phyloP scores from a whole-genome alignment of 2,329 filamentous ascomycete genomes.

The Paradendryphiella salina region DNA sequence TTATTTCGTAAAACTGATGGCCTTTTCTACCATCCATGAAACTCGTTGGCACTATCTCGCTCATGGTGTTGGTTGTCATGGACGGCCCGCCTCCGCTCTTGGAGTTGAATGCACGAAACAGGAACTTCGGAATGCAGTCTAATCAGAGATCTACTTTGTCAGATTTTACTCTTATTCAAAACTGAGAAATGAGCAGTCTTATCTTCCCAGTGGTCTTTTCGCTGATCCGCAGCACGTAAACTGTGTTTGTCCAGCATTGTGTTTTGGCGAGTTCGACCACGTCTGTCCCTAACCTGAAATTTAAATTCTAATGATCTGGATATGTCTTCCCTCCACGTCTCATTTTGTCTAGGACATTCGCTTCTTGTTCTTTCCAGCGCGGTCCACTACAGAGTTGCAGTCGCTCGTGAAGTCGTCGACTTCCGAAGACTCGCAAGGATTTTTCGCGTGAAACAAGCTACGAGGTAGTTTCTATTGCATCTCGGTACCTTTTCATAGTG shows the following conservation, averaged over 20 bases:
- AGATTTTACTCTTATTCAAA: background rate
- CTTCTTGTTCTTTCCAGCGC: no score
- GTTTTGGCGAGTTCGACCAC: background rate
- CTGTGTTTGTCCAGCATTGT: background rate
- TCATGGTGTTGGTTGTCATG: background rate
- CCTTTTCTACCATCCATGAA: background rate
- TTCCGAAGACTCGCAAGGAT: no score
- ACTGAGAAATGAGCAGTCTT: background rate
- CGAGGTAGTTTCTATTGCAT: background rate
- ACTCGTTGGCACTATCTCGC: background rate
- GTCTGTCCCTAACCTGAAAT: background rate
- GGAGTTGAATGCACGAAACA: background rate
- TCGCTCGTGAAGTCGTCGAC: no score
- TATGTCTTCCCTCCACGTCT: no score
- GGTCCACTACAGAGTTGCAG: no score
- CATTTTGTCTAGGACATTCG: no score
- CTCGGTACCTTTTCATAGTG: background rate
- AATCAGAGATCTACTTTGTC: background rate
- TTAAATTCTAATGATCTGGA: background rate
- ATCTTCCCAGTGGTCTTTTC: background rate
- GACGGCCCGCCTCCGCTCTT: background rate
- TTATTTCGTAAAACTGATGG: background rate
- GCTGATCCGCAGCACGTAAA: background rate
- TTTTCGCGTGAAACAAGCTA: no score
- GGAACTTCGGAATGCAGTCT: background rate